Base-by-base conservation (phyloP, 2,329 filamentous ascomycete genomes). In the Ramularia endophylla region DNA sequence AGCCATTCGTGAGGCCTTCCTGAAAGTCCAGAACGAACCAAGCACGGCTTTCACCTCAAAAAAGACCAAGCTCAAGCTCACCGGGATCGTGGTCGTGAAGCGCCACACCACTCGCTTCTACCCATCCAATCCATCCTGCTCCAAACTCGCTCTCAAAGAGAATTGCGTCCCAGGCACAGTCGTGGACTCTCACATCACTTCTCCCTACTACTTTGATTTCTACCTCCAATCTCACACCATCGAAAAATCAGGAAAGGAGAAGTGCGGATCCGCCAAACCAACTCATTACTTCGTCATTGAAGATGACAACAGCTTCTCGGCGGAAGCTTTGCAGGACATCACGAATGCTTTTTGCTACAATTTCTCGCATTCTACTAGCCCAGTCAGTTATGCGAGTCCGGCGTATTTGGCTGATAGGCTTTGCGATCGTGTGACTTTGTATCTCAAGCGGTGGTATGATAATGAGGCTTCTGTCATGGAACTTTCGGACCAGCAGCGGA, bases 101-200 rank as follows among this genome's bases (percentile, higher is more conserved):
- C 55, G 65, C 0, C 68, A 71, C 40, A 47, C 64, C 36, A 58
- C 59, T 1, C 58, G 66, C 1, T 66, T 71, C 52, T 70, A 60
- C 41, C 54, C 61, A 2, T 22, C 11, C 25, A 12, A 18, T 8
- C 7, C 19, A n/a, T n/a, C n/a, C n/a, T n/a, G n/a, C n/a, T 19
- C 30, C 4, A 20, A 27, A 25, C 19, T 22, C 29, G 28, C 16
- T 32, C 17, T 13, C n/a, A 47, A 28, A 15, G 40, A 33, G 12
- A 55, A 55, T 34, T 13, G 36, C 8, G 37, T 15, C 11, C 47
- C 47, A 1, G 53, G 53, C 17, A 27, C 36, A 3, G 40, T 52
- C 0, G 46, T 55, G 2, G 50, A 55, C 27, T 4, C n/a, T 9
- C 40, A 30, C 13, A 43, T 54, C 36, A 47, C 44, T 2, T 18